Conservation (phyloP, 1,284 basidiomycete genomes). For the Ceratobasidium sp. region DNA sequence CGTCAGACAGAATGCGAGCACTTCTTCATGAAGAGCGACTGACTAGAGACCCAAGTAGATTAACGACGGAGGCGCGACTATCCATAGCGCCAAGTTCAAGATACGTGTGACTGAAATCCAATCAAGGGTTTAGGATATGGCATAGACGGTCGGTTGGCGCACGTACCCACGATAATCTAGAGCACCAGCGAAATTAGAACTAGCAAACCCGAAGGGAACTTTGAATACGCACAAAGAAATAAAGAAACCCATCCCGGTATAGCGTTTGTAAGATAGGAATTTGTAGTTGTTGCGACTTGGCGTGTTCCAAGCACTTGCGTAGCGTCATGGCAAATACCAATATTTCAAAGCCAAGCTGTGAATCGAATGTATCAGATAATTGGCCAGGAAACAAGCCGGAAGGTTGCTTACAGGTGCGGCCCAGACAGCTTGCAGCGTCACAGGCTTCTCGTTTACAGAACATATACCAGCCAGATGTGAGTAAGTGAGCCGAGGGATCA, state of each 20-base stretch:
- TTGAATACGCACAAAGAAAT: constrained; percentile 34
- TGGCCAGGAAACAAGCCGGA: too few species aligned
- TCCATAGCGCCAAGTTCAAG: constrained; percentile 39
- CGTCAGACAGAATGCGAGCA: not conserved
- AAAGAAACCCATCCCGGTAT: constrained; percentile 43
- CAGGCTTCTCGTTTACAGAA: constrained; percentile 21
- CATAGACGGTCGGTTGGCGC: too few species aligned
- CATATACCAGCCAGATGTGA: constrained; percentile 40
- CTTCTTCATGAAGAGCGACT: not conserved
- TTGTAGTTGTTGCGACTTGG: constrained; percentile 28
- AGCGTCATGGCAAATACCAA: constrained; percentile 42
- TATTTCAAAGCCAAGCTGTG: constrained; percentile 38
- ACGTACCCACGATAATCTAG: constrained; percentile 32
- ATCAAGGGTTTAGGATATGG: too few species aligned
- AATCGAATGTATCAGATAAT: too few species aligned
- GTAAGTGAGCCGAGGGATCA: constrained; percentile 31
- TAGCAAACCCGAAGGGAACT: not conserved
- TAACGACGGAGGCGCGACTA: constrained; percentile 34
- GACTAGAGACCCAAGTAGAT: constrained; percentile 40
- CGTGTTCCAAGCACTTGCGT: constrained; percentile 35
- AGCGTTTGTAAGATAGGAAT: constrained; percentile 38
- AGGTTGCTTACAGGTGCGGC: constrained; percentile 32
- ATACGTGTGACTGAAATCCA: constrained; percentile 35
- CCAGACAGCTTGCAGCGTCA: constrained; percentile 34
- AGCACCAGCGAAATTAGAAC: not conserved